Evolutionary conservation across 2,329 filamentous ascomycete genomes (phyloP).

Genomic region (Phyllosticta citribraziliensis): DNA sequence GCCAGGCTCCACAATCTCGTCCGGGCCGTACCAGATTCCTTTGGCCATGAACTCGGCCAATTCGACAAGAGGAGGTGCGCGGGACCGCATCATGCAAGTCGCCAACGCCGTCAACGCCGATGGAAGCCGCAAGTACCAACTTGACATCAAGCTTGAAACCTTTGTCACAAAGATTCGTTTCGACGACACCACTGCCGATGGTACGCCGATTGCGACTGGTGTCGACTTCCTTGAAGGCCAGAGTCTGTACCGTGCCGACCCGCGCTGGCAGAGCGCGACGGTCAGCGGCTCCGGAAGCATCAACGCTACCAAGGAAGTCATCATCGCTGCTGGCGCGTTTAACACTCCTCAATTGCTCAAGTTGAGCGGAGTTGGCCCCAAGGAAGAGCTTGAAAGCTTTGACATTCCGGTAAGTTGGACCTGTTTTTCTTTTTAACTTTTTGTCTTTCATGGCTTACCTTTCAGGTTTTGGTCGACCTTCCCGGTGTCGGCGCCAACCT

Average conservation of each 20-base stretch:
- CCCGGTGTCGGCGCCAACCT: conserved; percentile 56
- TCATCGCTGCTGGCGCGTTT: conserved; percentile 45
- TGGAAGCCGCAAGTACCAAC: conserved; percentile 35
- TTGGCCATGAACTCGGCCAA: conserved; percentile 40
- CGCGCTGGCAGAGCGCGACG: conserved; percentile 14
- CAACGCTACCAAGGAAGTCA: conserved; percentile 35
- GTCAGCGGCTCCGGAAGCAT: conserved; percentile 31
- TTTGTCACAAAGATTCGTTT: conserved; percentile 58
- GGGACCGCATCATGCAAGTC: conserved; percentile 45
- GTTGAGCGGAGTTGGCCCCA: conserved; percentile 53
- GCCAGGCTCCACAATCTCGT: conserved; percentile 18
- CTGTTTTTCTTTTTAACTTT: too few species aligned
- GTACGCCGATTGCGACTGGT: conserved; percentile 32
- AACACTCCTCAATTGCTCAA: conserved; percentile 57
- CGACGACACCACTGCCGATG: conserved; percentile 40
- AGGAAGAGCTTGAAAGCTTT: conserved; percentile 42
- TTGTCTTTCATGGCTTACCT: background rate
- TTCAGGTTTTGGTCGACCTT: conserved; percentile 42
- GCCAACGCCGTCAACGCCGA: conserved; percentile 30
- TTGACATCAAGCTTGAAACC: conserved; percentile 50
- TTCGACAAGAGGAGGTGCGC: conserved; percentile 41
- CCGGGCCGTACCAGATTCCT: conserved; percentile 39
- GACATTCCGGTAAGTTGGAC: conserved; percentile 30
- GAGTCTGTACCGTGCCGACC: conserved; percentile 31
- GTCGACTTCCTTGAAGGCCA: conserved; percentile 34